Percentiles rank a stretch among this genome's conserved stretches.
Conservation (phyloP, 305 asterid genomes). For the Fraxinus nigra region DNA sequence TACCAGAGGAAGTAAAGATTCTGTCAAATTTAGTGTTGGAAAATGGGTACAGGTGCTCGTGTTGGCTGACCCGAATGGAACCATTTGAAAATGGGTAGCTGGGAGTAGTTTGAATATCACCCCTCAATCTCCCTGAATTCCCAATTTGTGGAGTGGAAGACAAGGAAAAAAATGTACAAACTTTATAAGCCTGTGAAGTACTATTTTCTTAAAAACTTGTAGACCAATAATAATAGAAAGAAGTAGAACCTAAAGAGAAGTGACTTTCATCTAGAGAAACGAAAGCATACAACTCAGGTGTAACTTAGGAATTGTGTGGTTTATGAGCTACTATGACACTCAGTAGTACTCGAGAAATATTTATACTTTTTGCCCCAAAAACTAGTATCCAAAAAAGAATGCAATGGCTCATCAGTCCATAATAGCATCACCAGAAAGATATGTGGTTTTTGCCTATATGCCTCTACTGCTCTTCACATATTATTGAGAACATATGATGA, state of each 20-base stretch:
- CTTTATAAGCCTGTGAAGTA: not conserved
- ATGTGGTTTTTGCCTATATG: not conserved
- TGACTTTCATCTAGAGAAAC: not conserved
- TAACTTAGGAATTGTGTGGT: not conserved
- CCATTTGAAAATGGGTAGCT: not conserved
- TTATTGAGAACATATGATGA: not conserved
- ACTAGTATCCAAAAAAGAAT: not conserved
- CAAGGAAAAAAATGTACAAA: not conserved
- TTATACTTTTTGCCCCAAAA: not conserved
- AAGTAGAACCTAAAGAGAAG: not conserved
- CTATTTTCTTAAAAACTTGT: not conserved
- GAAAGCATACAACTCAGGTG: not conserved
- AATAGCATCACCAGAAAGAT: not conserved
- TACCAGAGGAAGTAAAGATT: not conserved
- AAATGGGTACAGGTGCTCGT: not conserved
- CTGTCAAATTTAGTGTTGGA: not conserved
- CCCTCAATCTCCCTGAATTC: not conserved
- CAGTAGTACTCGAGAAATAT: not conserved
- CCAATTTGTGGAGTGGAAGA: not conserved
- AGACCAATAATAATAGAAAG: not conserved
- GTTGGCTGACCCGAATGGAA: not conserved
- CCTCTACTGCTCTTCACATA: not conserved
- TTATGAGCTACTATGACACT: not conserved
- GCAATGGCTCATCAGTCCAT: not conserved
- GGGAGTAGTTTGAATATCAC: not conserved